phyloP scores from a whole-genome alignment of 1,284 basidiomycete genomes.

The Cutaneotrichosporon spelunceum region DNA sequence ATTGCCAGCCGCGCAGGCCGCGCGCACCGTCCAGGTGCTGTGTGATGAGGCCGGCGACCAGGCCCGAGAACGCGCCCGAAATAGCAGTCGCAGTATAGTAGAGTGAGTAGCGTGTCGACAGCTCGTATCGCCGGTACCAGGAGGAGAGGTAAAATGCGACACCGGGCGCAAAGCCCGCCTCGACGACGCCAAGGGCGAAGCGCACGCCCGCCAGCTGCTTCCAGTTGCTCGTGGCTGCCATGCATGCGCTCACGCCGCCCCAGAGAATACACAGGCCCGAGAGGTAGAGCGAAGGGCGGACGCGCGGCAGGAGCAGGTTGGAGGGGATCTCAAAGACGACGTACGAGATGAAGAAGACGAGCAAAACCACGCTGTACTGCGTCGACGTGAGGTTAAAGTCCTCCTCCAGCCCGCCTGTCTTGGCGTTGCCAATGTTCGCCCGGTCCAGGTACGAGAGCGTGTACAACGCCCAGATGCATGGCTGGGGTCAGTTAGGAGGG shows the following conservation, averaged over 20 bases:
- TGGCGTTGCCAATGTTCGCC: constrained; percentile 49
- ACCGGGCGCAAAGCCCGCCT: constrained; percentile 48
- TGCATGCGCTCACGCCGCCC: constrained; percentile 43
- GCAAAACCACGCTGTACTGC: constrained; percentile 46
- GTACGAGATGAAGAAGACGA: constrained; percentile 41
- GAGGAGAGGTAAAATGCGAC: constrained; percentile 31
- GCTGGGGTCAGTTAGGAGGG: constrained; percentile 17
- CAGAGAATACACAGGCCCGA: constrained; percentile 37
- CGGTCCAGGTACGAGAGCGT: constrained; percentile 48
- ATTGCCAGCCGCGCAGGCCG: constrained; percentile 49
- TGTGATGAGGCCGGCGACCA: constrained; percentile 50
- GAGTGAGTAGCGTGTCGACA: constrained; percentile 31
- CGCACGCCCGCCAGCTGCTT: constrained; percentile 41
- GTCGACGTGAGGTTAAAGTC: constrained; percentile 46
- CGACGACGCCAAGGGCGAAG: constrained; percentile 32
- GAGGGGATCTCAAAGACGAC: constrained; percentile 42
- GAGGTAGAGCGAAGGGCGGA: constrained; percentile 42
- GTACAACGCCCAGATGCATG: constrained; percentile 48
- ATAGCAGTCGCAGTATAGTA: constrained; percentile 52
- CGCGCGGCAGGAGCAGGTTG: constrained; percentile 37
- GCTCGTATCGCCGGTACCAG: constrained; percentile 25
- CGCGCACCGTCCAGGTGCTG: constrained; percentile 46
- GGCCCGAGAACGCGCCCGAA: constrained; percentile 51
- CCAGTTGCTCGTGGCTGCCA: constrained; percentile 41
- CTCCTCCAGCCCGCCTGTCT: constrained; percentile 34